These are phyloP conservation scores for Takakia lepidozioides DNA, from an alignment of 225 moss, liverwort and hornwort species.

Conservation along the genomic window DNA sequence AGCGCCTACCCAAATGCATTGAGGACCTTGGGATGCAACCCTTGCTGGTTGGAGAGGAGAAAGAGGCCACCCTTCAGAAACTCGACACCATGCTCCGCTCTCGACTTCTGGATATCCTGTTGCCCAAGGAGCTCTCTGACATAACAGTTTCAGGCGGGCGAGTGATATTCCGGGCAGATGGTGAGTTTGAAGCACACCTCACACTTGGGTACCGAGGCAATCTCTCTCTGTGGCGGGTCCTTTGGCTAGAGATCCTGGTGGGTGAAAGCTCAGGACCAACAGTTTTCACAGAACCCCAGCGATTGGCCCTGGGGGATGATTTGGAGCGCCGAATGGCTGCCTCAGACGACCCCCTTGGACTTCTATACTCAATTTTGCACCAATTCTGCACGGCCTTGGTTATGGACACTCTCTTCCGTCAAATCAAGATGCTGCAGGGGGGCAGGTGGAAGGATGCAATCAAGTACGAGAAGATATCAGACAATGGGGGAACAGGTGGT, in stretches of 20 bases:
- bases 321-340: conserved; percentile 92
- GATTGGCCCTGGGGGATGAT: conserved; percentile 81
- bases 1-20: conserved; percentile 85
- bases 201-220: conserved; percentile 90
- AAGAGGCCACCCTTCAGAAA: conserved; percentile 68
- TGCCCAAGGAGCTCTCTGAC: conserved; percentile 80
- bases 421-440: conserved; percentile 65
- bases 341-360: conserved; percentile 86
- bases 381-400: conserved; percentile 89
- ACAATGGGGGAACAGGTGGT: conserved; percentile 35
- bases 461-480: conserved; percentile 76
- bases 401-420: conserved; percentile 96
- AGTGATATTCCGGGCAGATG: conserved; percentile 62
- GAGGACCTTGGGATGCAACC: conserved; percentile 90
- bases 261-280: conserved; percentile 66
- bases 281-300: conserved; percentile 77
- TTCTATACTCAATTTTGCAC: conserved; percentile 85
- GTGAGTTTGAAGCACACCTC: conserved; percentile 93
- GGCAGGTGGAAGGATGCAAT: conserved; percentile 98
- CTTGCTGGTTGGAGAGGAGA: conserved; percentile 70
- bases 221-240: conserved; percentile 79
- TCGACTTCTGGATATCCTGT: conserved; percentile 67
- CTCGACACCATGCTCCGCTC: conserved; percentile 86
- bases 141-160: conserved; percentile 78
- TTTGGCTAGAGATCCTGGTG: conserved; percentile 78